Percentiles rank a stretch among this genome's conserved stretches.
Evolutionary conservation across 2,329 filamentous ascomycete genomes (phyloP).

Genomic region (Fusarium nygamai): DNA sequence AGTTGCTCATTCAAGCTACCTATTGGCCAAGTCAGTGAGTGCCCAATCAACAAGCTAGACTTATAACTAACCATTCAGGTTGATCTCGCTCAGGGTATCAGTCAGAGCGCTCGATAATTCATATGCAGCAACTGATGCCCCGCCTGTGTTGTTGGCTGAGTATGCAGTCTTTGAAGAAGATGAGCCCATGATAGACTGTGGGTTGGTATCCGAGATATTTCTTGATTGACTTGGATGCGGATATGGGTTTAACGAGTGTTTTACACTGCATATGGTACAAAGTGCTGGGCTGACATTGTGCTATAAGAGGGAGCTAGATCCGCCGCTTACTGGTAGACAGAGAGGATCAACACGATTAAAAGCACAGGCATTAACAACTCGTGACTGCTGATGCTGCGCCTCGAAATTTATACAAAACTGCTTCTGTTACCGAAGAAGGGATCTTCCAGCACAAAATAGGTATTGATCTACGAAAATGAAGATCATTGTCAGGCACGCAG

Average conservation of each 20-base stretch:
- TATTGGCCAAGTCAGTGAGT: not conserved
- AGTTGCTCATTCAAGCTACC: constrained; percentile 24
- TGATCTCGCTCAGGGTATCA: constrained; percentile 17
- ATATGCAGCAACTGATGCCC: constrained; percentile 18
- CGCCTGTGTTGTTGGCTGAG: constrained; percentile 15
- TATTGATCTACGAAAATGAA: constrained; percentile 5
- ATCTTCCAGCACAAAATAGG: not conserved
- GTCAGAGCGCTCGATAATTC: constrained; percentile 17
- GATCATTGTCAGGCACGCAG: not conserved
- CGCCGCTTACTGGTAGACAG: not conserved
- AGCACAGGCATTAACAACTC: not conserved
- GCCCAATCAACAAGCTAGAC: not conserved
- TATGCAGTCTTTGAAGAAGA: constrained; percentile 22
- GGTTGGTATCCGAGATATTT: not conserved
- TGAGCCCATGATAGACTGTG: constrained; percentile 10
- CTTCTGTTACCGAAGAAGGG: not conserved
- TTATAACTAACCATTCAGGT: constrained; percentile 5
- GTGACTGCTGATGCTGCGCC: not conserved
- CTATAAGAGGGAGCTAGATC: not conserved
- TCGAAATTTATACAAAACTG: not conserved
- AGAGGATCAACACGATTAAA: not conserved
- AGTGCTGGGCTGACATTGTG: not conserved
- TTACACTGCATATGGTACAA: not conserved
- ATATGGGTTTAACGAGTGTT: not conserved
- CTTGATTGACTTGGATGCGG: not conserved